These are phyloP conservation scores for Microstegium vimineum DNA, from an alignment of 176 grass and related monocot genomes.

Conservation along the genomic window DNA sequence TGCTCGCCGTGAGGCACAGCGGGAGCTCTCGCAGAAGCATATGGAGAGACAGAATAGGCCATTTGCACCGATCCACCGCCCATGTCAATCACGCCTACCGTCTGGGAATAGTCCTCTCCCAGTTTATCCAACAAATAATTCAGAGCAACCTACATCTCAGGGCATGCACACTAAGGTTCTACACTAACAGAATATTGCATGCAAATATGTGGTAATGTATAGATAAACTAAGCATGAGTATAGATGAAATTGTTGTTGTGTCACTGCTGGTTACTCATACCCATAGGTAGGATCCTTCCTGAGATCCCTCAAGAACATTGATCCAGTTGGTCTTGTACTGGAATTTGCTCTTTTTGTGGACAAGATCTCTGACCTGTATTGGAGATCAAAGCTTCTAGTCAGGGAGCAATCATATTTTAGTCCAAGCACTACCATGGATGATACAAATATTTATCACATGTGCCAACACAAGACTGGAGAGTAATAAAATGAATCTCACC, in stretches of 20 bases:
- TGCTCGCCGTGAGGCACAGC: neutral
- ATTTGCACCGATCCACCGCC: constrained; percentile 50
- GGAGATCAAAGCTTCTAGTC: neutral
- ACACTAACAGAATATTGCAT: neutral
- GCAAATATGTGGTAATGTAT: neutral
- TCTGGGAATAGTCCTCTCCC: constrained; percentile 32
- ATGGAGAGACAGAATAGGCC: constrained; percentile 43
- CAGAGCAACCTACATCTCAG: constrained; percentile 37
- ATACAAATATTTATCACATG: neutral
- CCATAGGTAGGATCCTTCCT: constrained; percentile 46
- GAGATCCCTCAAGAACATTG: constrained; percentile 24
- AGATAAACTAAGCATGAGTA: too few species aligned
- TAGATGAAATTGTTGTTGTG: neutral
- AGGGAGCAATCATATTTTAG: too few species aligned
- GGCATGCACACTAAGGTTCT: neutral
- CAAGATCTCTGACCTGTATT: constrained; percentile 27
- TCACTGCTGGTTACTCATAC: neutral
- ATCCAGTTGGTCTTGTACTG: constrained; percentile 29
- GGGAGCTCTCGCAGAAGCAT: constrained; percentile 28
- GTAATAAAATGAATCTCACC: neutral
- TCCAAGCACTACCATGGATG: neutral
- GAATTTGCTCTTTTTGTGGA: constrained; percentile 30
- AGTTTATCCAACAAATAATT: constrained; percentile 52
- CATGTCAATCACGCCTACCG: constrained; percentile 44
- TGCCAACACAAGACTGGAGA: neutral